Conservation (phyloP, 441 rosid genomes). For the Manihot esculenta region DNA sequence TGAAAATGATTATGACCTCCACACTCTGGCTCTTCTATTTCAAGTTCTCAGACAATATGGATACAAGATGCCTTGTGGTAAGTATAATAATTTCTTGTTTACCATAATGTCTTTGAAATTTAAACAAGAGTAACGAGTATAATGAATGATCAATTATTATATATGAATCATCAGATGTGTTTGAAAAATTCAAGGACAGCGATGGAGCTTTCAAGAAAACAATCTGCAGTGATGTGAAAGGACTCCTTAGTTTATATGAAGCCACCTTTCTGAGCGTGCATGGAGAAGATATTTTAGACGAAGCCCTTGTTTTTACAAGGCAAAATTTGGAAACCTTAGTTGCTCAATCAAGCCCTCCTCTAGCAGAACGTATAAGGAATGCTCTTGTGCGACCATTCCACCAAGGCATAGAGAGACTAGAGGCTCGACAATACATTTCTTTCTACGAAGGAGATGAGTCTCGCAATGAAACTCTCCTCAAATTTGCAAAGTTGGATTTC, state of each 20-base stretch:
- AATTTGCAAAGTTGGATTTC: constrained; percentile 23
- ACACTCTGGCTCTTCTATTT: background rate
- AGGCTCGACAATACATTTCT: constrained; percentile 14
- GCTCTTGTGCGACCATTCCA: constrained; percentile 11
- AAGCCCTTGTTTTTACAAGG: constrained; percentile 20
- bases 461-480: constrained; percentile 6
- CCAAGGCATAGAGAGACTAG: constrained; percentile 5
- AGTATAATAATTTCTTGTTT: background rate
- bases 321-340: background rate
- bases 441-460: constrained; percentile 15
- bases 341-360: background rate
- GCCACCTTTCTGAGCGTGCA: constrained; percentile 18
- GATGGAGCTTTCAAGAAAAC: constrained; percentile 13
- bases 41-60: constrained; percentile 20
- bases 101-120: background rate
- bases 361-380: background rate
- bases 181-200: background rate
- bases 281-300: constrained; percentile 25
- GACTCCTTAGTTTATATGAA: constrained; percentile 21
- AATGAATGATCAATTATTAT: background rate
- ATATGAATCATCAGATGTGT: background rate
- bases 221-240: constrained; percentile 6
- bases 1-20: background rate
- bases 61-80: constrained; percentile 14
- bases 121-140: too few species aligned